These are phyloP conservation scores for Yarrowia deformans DNA, from an alignment of 805 yeast species.

Conservation along the genomic window DNA sequence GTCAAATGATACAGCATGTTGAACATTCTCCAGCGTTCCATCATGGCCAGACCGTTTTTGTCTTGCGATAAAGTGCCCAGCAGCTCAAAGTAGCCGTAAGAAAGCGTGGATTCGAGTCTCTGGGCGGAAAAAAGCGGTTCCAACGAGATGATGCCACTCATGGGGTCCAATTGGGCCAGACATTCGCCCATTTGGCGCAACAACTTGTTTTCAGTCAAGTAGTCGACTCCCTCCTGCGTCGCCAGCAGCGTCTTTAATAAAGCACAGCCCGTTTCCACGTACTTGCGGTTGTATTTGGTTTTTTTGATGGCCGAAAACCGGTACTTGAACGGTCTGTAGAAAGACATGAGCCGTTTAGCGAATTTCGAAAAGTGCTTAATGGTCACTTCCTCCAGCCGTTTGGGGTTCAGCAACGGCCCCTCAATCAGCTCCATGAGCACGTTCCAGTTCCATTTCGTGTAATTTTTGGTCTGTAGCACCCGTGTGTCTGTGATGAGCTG, in stretches of 20 bases:
- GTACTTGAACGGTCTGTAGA: slow-evolving; percentile 89
- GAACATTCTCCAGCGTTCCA: slow-evolving; percentile 85
- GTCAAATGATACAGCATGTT: slow-evolving; percentile 78
- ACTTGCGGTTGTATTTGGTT: slow-evolving; percentile 61
- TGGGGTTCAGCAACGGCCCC: slow-evolving; percentile 81
- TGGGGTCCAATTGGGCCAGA: slow-evolving; percentile 82
- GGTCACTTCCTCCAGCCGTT: slow-evolving; percentile 72
- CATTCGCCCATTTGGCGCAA: slow-evolving; percentile 90
- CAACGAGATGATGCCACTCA: slow-evolving; percentile 71
- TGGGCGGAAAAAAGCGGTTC: slow-evolving; percentile 75
- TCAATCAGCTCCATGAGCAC: slow-evolving; percentile 71
- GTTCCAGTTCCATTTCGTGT: slow-evolving; percentile 87
- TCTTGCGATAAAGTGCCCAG: slow-evolving; percentile 74
- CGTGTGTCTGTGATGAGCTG: slow-evolving; percentile 69
- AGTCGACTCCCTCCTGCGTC: slow-evolving; percentile 69
- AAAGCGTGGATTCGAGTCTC: slow-evolving; percentile 67
- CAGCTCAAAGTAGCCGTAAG: slow-evolving; percentile 78
- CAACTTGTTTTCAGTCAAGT: slow-evolving; percentile 73
- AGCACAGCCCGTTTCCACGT: slow-evolving; percentile 76
- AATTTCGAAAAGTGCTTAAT: slow-evolving; percentile 76
- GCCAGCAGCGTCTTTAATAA: slow-evolving; percentile 70
- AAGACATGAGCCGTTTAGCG: slow-evolving; percentile 80
- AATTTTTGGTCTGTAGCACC: slow-evolving; percentile 80
- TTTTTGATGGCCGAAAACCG: slow-evolving; percentile 67
- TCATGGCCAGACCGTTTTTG: slow-evolving; percentile 66